Evolutionary conservation across 495 filamentous ascomycete species (phyloP).

Genomic region (Pyronema domesticum): DNA sequence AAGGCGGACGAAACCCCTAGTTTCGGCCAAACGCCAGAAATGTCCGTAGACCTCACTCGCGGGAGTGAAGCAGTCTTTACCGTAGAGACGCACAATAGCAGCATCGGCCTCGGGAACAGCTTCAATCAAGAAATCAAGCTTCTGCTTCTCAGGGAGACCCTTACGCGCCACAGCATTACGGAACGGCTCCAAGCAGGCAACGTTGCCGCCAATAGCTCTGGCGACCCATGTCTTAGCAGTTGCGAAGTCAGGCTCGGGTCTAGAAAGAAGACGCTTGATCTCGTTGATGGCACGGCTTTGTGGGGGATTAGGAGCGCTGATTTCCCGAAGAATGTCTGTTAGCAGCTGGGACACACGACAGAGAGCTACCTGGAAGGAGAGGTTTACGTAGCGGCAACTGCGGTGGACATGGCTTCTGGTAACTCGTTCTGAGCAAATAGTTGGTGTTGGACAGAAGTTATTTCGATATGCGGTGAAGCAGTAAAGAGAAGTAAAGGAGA

Average conservation of each 20-base stretch:
- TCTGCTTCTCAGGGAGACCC: constrained; percentile 5
- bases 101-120: constrained; percentile 10
- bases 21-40: constrained; percentile 9
- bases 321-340: background rate
- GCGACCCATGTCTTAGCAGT: background rate
- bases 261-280: constrained; percentile 3
- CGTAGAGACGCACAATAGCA: constrained; percentile 6
- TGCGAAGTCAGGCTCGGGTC: background rate
- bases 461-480: too few relatives aligned
- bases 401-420: background rate
- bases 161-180: background rate
- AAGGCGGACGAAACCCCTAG: constrained; percentile 7
- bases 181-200: background rate
- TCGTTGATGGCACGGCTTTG: constrained; percentile 5
- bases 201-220: constrained; percentile 4
- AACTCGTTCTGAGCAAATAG: too few relatives aligned
- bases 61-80: constrained; percentile 7
- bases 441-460: too few relatives aligned
- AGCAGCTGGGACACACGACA: background rate
- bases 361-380: background rate
- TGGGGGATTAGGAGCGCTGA: background rate
- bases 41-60: constrained; percentile 7
- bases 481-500: too few relatives aligned
- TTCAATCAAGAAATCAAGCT: constrained; percentile 10
- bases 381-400: background rate